Evolutionary conservation across 1,139 yeast genomes (phyloP), one percentile per base, ranked within the genome.

Genomic region (Suhomyces ambrosiae): DNA sequence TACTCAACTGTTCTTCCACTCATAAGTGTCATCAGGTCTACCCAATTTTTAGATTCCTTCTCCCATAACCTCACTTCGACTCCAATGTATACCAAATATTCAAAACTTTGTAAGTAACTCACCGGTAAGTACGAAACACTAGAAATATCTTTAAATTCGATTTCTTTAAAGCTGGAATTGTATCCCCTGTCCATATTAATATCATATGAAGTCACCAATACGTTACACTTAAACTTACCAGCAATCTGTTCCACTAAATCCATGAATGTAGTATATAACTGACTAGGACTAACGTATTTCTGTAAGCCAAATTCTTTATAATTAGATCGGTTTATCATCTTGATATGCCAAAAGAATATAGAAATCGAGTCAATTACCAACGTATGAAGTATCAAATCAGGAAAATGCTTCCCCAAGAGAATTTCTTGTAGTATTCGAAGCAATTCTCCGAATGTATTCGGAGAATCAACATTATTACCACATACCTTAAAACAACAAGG

Each of bases 171-270:
- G 17, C 41, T 40, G 18, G 46, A 51, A 15, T 51, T 48, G 44
- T 50, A 60, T 1, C 74, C 74, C 25, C 48, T 50, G 27, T 68
- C 73, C 45, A 54, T 65, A 2, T 46, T 42, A 11, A 40, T 40
- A 39, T 62, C 67, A 61, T 68, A 68, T n/a, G 65, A 56, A 2
- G 67, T 60, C 3, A 65, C 52, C 6, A 70, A 38, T 3, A 68
- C 49, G 30, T 62, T 61, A 40, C 71, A 67, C 16, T 44, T 40
- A 41, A 50, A 68, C 34, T 45, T 54, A 2, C 15, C 35, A 35
- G 48, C 46, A 8, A 59, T 41, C 4, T 31, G 23, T 13, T 43
- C 40, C 10, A 57, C n/a, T 8, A 48, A n/a, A 11, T 34, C 40
- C 24, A 32, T 37, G n/a, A 63, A 22, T 11, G 39, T 45, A 7